A percentile compares a stretch with the other conserved stretches of the same genome.
phyloP scores from a whole-genome alignment of 2,329 filamentous ascomycete species.

The Ophiostoma ulmi region DNA sequence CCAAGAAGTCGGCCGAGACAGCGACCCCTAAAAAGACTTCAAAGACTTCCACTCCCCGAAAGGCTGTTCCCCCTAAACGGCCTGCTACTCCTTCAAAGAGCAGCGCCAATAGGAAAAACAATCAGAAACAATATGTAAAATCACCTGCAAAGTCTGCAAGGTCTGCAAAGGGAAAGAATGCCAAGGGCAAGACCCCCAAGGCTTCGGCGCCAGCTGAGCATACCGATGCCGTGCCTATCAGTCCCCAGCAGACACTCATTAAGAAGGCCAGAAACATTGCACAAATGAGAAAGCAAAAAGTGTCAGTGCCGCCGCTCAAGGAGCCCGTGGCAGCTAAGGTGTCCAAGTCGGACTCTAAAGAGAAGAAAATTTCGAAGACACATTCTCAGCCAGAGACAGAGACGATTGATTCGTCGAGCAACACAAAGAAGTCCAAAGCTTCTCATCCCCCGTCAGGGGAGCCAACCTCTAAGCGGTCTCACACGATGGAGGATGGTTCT shows the following conservation, averaged over 20 bases:
- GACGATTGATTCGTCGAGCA: too few species aligned
- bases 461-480: neutral
- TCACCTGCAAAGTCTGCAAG: neutral
- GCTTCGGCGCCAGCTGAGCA: neutral
- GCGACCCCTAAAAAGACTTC: constrained; percentile 8
- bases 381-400: neutral
- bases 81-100: neutral
- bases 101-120: neutral
- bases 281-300: neutral
- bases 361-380: neutral
- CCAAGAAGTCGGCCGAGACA: neutral
- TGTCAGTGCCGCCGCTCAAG: constrained; percentile 1
- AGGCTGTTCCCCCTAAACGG: neutral
- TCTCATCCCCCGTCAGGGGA: neutral
- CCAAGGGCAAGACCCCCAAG: neutral
- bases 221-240: neutral
- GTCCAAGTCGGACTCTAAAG: neutral
- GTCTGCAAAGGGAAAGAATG: neutral
- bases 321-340: neutral
- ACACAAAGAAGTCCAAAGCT: neutral
- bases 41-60: neutral
- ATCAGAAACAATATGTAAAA: neutral
- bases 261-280: neutral
- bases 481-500: neutral
- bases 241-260: neutral